Conservation (phyloP, 108 stramenopile species). For the Nannochloropsis salina region DNA sequence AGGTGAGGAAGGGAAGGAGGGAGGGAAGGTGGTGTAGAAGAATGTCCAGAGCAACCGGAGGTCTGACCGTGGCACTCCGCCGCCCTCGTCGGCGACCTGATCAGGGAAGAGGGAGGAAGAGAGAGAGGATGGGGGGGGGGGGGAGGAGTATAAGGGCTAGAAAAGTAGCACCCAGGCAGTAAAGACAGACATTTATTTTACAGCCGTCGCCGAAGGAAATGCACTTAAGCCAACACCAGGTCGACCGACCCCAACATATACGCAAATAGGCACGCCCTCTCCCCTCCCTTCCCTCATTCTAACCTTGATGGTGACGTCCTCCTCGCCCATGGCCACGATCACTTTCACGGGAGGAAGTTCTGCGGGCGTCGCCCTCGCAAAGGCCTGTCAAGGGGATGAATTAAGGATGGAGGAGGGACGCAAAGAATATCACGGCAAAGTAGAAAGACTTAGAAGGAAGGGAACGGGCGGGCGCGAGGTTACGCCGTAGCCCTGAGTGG, state of each 20-base stretch:
- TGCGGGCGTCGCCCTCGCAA: not conserved
- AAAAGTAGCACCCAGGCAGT: too few species aligned
- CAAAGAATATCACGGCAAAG: not conserved
- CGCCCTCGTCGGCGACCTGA: slow-evolving; percentile 64
- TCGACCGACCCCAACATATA: too few species aligned
- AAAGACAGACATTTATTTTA: too few species aligned
- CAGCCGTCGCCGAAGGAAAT: too few species aligned
- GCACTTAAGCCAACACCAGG: not conserved
- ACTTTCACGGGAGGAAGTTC: slow-evolving; percentile 67
- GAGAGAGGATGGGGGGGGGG: not conserved
- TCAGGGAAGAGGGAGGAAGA: not conserved
- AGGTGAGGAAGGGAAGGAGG: slow-evolving; percentile 45
- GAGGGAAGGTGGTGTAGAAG: slow-evolving; percentile 22
- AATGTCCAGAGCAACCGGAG: slow-evolving; percentile 75
- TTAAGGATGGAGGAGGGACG: not conserved
- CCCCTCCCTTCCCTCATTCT: slow-evolving; percentile 22
- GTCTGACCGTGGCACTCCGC: slow-evolving; percentile 78
- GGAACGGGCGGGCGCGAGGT: not conserved
- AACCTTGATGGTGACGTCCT: slow-evolving; percentile 89
- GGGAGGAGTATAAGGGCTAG: not conserved
- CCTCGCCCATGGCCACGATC: slow-evolving; percentile 83
- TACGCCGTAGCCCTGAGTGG: not conserved
- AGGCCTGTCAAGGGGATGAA: not conserved
- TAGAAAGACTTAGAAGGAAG: not conserved
- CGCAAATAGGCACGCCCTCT: too few species aligned